Evolutionary conservation across 2,329 filamentous ascomycete species (phyloP), one percentile per base, ranked within the genome.

Genomic region (Chaetomium globosum): DNA sequence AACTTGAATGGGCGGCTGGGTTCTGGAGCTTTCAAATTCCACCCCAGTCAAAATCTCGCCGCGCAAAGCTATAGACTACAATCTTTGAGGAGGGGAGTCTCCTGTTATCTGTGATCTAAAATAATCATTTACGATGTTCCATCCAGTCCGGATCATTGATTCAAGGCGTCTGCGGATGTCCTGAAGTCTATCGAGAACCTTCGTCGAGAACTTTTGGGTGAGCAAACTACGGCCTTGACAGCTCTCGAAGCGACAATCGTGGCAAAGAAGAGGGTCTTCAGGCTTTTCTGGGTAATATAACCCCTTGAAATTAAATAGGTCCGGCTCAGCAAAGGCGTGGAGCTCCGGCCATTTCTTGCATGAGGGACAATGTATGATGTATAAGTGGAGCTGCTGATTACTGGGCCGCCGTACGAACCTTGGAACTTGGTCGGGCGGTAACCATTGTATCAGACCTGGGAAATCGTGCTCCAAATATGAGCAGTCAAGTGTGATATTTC

Each of bases 281-380:
- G n/a, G 39, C 7, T 0, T 3, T 10, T 7, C 9, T 0, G n/a
- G 13, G 6, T 4, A 10, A n/a, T 2, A 21, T 8, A 43, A 55
- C 31, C 52, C 28, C 1, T 10, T 2, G 9, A 10, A 2, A 13
- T 9, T 7, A 12, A 7, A 23, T 0, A 48, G 5, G 8, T 2
- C 8, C 36, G 46, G 59, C 28, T 43, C 31, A 31, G 6, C 13
- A 13, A 66, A 63, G 1, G 61, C 67, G 46, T n/a, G 28, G 10
- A 23, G 30, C 21, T 65, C 61, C 16, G 59, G 61, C 67, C 67
- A 69, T 0, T 12, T 46, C 16, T 9, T 8, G 28, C 67, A 69
- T 23, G 59, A 61, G 5, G 54, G 43, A 30, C 66, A 69, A 46
- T 52, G 49, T 16, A 61, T n/a, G n/a, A 43, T 28, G 26, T 53